Conservation (phyloP, 2,329 filamentous ascomycete genomes). For the Chalaropsis thielavioides region DNA sequence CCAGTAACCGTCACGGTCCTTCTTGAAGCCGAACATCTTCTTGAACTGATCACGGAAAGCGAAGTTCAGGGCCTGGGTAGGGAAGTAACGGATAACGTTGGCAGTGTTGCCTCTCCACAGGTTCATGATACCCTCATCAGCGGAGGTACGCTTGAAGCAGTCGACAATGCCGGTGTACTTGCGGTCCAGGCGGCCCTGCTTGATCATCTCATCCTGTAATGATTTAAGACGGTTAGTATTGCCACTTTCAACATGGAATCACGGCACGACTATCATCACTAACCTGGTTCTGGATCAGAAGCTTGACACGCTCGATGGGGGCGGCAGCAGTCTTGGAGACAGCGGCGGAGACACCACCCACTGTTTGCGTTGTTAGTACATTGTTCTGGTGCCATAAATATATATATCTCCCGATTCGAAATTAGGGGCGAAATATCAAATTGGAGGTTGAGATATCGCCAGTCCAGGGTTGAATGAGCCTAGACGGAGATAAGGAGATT, state of each 20-base stretch:
- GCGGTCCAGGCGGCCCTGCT: conserved; percentile 92
- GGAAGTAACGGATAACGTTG: conserved; percentile 99
- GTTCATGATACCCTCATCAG: conserved; percentile 82
- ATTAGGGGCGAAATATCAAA: background rate
- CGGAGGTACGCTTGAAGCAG: conserved; percentile 87
- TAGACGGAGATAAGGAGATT: background rate
- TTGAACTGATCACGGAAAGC: conserved; percentile 99
- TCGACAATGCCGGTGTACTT: conserved; percentile 89
- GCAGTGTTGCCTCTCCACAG: conserved; percentile 99
- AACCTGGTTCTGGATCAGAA: conserved; percentile 99
- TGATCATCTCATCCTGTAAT: conserved; percentile 95
- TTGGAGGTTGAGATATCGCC: background rate
- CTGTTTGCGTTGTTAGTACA: conserved; percentile 34
- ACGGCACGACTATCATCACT: conserved; percentile 27
- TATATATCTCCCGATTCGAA: background rate
- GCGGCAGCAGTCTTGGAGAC: conserved; percentile 99
- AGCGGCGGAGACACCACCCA: conserved; percentile 99
- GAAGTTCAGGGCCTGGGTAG: conserved; percentile 99
- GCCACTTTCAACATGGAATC: background rate
- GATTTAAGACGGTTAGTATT: conserved; percentile 24
- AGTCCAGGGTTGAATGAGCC: background rate
- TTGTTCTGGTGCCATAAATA: background rate
- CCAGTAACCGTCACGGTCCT: conserved; percentile 94
- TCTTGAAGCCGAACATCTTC: conserved; percentile 99
- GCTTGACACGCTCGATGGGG: conserved; percentile 99